Evolutionary conservation across 768 basidiomycete species (phyloP), one percentile per base, ranked within the genome.

Genomic region (Mycena rosella): DNA sequence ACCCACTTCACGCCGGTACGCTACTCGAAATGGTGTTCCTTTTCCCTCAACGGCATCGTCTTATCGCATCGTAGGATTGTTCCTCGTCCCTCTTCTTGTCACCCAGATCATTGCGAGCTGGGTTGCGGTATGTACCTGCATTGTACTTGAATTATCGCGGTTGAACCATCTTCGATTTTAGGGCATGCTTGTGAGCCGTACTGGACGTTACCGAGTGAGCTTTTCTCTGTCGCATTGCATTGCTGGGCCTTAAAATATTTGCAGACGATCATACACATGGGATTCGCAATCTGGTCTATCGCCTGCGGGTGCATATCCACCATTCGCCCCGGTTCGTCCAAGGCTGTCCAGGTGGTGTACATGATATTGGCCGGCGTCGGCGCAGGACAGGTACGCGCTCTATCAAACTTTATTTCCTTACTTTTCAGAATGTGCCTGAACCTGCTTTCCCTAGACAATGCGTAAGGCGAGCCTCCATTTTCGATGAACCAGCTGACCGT

Each of bases 301-400:
- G 91, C 88, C 0, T 88, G 89, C 61, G 93, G 92, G 1, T 84
- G 89, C 32, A 75, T 93, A 24, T 91, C 91, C 2, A 91, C 89
- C 0, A 82, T 93, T 44, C 85, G 79, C 0, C 79, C 80, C 2
- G 75, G 79, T 4, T 86, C 90, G 0, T 69, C 80, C 0, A 81
- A 86, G 53, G 85, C 81, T 0, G 78, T 86, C 4, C 76, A 91
- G 20, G 86, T 91, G 0, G 77, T 91, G 0, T 91, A 81, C 67
- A 89, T 91, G 84, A 65, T 91, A 8, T 74, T 93, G 1, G 82
- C 84, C 5, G 90, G 89, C 2, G 69, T 83, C 5, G 91, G 91
- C 1, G 86, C 89, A 24, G 91, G 91, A 9, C 85, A 87, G 74
- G 84, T 85, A 66, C 38, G 83, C n/a, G n/a, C n/a, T n/a, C n/a